Percentiles rank a stretch among this genome's conserved stretches.
Evolutionary conservation across 768 basidiomycete species (phyloP).

Genomic region (Mycena rosella): DNA sequence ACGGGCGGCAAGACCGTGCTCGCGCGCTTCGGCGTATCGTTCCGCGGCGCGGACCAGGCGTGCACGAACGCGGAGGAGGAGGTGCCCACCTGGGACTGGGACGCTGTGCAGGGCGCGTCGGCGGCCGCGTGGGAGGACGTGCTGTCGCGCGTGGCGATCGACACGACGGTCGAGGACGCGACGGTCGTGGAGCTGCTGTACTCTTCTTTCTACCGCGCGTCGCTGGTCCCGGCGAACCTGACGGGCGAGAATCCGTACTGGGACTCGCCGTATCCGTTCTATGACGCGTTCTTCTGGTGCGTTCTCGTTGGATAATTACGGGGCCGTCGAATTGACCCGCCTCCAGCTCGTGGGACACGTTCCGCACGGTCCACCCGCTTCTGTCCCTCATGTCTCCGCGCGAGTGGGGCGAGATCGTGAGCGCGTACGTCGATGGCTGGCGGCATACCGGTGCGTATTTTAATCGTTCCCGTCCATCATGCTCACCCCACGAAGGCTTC

Average conservation of each 20-base stretch:
- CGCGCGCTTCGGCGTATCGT: constrained; percentile 71
- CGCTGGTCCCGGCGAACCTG: constrained; percentile 64
- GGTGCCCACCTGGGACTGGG: constrained; percentile 62
- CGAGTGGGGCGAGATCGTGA: constrained; percentile 63
- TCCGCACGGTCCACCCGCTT: constrained; percentile 65
- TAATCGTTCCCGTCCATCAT: background rate
- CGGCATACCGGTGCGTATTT: constrained; percentile 52
- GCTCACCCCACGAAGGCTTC: constrained; percentile 48
- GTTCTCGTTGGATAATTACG: constrained; percentile 1
- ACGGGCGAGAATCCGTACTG: constrained; percentile 67
- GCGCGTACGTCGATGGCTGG: constrained; percentile 65
- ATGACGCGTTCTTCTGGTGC: constrained; percentile 65
- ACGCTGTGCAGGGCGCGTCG: constrained; percentile 54
- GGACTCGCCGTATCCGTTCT: constrained; percentile 60
- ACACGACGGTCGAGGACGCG: constrained; percentile 53
- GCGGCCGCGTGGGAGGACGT: constrained; percentile 58
- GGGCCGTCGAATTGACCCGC: background rate
- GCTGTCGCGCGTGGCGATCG: constrained; percentile 51
- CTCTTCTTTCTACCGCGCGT: constrained; percentile 63
- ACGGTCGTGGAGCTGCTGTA: constrained; percentile 60
- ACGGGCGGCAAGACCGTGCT: constrained; percentile 50
- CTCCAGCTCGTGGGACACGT: constrained; percentile 65
- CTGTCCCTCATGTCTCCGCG: constrained; percentile 58
- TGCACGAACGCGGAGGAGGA: constrained; percentile 70
- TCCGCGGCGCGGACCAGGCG: constrained; percentile 64